Percentiles rank a stretch among this genome's conserved stretches.
Conservation (phyloP, 2,329 filamentous ascomycete genomes). For the Fusarium devonianum region DNA sequence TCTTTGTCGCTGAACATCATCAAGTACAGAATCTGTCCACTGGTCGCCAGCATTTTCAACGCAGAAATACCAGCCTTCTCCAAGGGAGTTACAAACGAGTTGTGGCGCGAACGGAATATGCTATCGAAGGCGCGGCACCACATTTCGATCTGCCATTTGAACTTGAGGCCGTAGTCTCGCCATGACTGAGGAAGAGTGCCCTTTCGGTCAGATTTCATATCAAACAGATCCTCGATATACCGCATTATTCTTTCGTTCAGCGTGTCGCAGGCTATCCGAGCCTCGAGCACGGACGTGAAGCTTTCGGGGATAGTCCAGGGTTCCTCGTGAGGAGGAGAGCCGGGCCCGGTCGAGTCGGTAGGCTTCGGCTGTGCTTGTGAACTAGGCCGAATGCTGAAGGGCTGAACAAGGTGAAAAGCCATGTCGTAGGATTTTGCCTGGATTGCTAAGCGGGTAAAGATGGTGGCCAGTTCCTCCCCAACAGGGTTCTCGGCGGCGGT, state of each 20-base stretch:
- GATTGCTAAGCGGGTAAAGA: slow-evolving; percentile 69
- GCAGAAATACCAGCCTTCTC: slow-evolving; percentile 67
- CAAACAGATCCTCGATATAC: slow-evolving; percentile 63
- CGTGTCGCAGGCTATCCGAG: slow-evolving; percentile 63
- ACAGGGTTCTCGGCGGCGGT: slow-evolving; percentile 54
- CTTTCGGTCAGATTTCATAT: slow-evolving; percentile 59
- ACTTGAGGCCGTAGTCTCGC: slow-evolving; percentile 55
- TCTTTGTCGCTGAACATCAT: slow-evolving; percentile 68
- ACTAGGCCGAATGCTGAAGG: slow-evolving; percentile 61
- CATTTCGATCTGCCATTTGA: slow-evolving; percentile 58
- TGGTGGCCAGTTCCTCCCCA: slow-evolving; percentile 66
- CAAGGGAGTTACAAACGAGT: slow-evolving; percentile 58
- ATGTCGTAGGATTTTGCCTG: slow-evolving; percentile 73
- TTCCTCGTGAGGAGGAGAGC: slow-evolving; percentile 49
- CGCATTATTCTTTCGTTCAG: slow-evolving; percentile 64
- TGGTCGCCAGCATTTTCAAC: slow-evolving; percentile 68
- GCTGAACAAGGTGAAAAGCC: slow-evolving; percentile 71
- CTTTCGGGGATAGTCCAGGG: slow-evolving; percentile 38
- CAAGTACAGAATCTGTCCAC: slow-evolving; percentile 62
- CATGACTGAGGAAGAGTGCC: slow-evolving; percentile 59
- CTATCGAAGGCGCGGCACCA: slow-evolving; percentile 66
- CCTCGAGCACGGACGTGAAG: slow-evolving; percentile 61
- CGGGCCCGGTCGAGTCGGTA: slow-evolving; percentile 51
- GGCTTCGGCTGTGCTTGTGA: slow-evolving; percentile 47
- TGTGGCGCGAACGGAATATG: slow-evolving; percentile 58